Conservation (phyloP, 1,284 basidiomycete genomes). For the Boletus nobilissimus region DNA sequence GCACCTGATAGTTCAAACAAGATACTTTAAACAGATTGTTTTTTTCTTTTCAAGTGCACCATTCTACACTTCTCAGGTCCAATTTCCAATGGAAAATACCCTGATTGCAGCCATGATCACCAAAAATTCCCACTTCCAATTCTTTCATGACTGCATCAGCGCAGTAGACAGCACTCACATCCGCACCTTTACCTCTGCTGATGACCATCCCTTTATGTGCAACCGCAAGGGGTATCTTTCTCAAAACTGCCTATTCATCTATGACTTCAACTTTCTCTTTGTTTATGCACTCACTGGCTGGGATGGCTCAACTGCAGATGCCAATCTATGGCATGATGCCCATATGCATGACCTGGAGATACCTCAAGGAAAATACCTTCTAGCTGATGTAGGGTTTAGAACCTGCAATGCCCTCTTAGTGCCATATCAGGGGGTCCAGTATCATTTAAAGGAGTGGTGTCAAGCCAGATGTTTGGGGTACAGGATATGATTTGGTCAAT, state of each 20-base stretch:
- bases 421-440: constrained; percentile 5
- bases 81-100: not conserved
- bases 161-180: not conserved
- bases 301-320: not conserved
- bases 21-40: not conserved
- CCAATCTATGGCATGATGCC: not conserved
- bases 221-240: not conserved
- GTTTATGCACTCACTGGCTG: not conserved
- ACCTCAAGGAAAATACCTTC: not conserved
- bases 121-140: not conserved
- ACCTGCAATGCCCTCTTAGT: not conserved
- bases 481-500: not conserved
- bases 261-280: not conserved
- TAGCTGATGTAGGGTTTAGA: not conserved
- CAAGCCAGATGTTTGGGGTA: not conserved
- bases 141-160: not conserved
- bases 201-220: not conserved
- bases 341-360: not conserved
- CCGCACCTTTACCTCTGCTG: not conserved
- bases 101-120: not conserved
- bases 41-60: too few species aligned
- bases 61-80: not conserved
- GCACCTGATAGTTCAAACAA: not conserved
- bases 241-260: not conserved
- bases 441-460: constrained; percentile 20